Percentiles rank a stretch among this genome's conserved stretches.
Conservation (phyloP, 352 stramenopile species). For the Paralagenidium karlingii region DNA sequence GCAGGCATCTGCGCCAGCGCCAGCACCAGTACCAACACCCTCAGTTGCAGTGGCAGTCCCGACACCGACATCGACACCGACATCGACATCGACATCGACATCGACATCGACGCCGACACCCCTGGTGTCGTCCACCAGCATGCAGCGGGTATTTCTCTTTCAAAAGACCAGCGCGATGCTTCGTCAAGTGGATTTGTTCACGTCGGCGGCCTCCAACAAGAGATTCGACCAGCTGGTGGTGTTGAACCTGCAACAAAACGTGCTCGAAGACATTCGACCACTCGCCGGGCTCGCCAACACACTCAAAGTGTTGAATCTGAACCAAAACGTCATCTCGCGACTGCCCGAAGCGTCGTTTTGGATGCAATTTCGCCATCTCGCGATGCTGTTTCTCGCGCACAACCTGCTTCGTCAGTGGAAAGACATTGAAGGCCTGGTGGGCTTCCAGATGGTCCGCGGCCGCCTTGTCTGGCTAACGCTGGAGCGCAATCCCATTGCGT, state of each 20-base stretch:
- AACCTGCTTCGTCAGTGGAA: slow-evolving; percentile 38
- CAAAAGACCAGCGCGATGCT: background rate
- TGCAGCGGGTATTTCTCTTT: background rate
- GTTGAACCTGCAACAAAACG: slow-evolving; percentile 49
- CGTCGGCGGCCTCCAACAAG: slow-evolving; percentile 4
- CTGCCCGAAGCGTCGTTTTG: slow-evolving; percentile 39
- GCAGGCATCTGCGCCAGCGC: too few relatives aligned
- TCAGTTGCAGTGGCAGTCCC: too few relatives aligned
- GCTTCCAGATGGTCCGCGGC: slow-evolving; percentile 1
- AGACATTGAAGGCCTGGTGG: slow-evolving; percentile 32
- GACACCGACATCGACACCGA: too few relatives aligned
- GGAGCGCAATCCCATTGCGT: slow-evolving; percentile 49
- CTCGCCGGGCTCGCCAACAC: slow-evolving; percentile 23
- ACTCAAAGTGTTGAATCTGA: slow-evolving; percentile 42
- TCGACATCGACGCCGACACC: too few relatives aligned
- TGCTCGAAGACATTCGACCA: slow-evolving; percentile 34
- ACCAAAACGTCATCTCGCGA: slow-evolving; percentile 30
- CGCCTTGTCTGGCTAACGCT: slow-evolving; percentile 41
- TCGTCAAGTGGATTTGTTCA: slow-evolving; percentile 15
- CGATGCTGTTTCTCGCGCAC: slow-evolving; percentile 41
- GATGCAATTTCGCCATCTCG: slow-evolving; percentile 25
- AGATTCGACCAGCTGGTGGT: slow-evolving; percentile 41
- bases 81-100: too few relatives aligned
- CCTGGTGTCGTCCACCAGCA: background rate
- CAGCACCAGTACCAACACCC: too few relatives aligned